phyloP scores from a whole-genome alignment of 305 asterid species.

The Fraxinus xanthoxyloides region DNA sequence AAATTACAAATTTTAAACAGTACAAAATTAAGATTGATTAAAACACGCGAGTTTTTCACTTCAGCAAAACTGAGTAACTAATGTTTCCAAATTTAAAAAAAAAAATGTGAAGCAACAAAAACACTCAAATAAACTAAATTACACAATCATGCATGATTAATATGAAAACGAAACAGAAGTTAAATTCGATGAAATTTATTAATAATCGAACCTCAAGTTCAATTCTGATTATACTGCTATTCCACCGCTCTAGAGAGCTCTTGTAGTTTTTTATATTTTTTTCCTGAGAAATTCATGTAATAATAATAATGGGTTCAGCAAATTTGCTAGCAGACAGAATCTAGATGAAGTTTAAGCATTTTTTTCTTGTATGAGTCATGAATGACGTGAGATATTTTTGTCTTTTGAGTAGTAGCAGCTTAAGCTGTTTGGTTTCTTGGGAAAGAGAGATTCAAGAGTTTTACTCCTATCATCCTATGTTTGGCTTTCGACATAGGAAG shows the following conservation, averaged over 20 bases:
- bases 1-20: not conserved
- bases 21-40: not conserved
- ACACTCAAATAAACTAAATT: not conserved
- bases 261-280: not conserved
- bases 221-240: not conserved
- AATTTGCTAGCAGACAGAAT: not conserved
- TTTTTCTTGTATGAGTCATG: not conserved
- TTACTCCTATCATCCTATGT: no score
- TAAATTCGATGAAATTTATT: not conserved
- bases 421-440: not conserved
- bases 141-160: not conserved
- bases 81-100: not conserved
- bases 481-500: no score
- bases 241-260: not conserved
- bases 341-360: not conserved
- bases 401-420: not conserved
- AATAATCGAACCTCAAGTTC: not conserved
- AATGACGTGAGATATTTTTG: not conserved
- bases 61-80: not conserved
- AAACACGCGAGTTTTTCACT: not conserved
- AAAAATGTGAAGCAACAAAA: not conserved
- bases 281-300: not conserved
- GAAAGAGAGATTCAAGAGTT: no score
- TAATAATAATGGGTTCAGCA: not conserved
- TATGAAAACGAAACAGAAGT: not conserved